Conservation (phyloP, 108 stramenopile species). For the Licmophora abbreviata region DNA sequence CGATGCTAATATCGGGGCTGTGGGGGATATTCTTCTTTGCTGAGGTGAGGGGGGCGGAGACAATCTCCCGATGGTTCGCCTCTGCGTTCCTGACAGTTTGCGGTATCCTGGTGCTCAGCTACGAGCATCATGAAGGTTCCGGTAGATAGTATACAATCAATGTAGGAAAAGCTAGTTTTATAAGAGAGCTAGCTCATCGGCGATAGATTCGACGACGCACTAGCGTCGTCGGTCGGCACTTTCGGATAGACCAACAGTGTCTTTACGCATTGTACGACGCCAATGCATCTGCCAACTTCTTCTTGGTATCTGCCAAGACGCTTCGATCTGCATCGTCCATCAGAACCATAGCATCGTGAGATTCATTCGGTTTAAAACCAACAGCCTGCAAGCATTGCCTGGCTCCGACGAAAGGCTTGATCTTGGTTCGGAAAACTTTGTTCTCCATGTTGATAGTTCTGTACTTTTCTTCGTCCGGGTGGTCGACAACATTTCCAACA, state of each 20-base stretch:
- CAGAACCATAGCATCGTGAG: constrained; percentile 34
- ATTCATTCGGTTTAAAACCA: constrained; percentile 65
- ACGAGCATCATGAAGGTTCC: constrained; percentile 1
- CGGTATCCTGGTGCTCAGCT: constrained; percentile 61
- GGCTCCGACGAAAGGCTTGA: constrained; percentile 80
- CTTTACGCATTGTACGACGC: constrained; percentile 37
- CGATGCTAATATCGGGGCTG: constrained; percentile 45
- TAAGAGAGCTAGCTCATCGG: not conserved
- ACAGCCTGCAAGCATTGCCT: constrained; percentile 66
- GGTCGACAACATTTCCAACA: constrained; percentile 82
- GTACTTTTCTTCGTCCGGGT: constrained; percentile 80
- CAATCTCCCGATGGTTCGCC: constrained; percentile 57
- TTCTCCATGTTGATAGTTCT: constrained; percentile 89
- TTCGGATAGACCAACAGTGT: not conserved
- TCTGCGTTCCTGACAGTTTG: constrained; percentile 51
- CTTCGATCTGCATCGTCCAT: constrained; percentile 46
- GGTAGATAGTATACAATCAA: not conserved
- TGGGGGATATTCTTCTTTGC: constrained; percentile 78
- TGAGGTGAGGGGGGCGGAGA: constrained; percentile 42
- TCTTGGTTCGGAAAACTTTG: constrained; percentile 84
- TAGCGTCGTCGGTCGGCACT: no score
- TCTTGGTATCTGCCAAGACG: constrained; percentile 58
- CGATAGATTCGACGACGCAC: not conserved
- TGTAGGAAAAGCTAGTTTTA: not conserved
- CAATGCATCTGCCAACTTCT: constrained; percentile 60